A percentile compares a stretch with the other conserved stretches of the same genome.
Conservation (phyloP, 2,329 filamentous ascomycete species). For the Ramularia endophylla region DNA sequence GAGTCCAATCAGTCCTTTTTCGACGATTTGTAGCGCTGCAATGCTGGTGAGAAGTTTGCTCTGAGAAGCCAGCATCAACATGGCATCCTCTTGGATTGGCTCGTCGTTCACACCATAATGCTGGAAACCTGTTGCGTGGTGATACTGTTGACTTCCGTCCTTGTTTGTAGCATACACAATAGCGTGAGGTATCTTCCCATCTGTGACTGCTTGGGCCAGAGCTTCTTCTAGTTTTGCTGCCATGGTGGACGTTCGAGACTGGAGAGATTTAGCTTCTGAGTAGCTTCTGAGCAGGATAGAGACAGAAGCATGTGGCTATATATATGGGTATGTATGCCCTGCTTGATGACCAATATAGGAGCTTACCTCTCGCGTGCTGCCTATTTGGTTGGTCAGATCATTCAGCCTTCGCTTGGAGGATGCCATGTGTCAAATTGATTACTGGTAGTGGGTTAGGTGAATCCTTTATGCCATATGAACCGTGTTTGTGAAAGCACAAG, state of each 20-base stretch:
- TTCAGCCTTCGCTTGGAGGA: too few species aligned
- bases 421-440: too few species aligned
- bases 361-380: too few species aligned
- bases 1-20: constrained; percentile 45
- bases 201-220: constrained; percentile 25
- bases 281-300: too few species aligned
- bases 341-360: too few species aligned
- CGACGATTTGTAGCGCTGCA: constrained; percentile 50
- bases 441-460: too few species aligned
- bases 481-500: too few species aligned
- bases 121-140: constrained; percentile 25
- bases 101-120: constrained; percentile 15
- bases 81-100: constrained; percentile 25
- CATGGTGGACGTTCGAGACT: constrained; percentile 11
- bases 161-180: constrained; percentile 25
- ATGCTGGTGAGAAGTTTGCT: constrained; percentile 48
- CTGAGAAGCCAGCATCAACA: constrained; percentile 30
- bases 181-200: constrained; percentile 28
- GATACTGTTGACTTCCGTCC: constrained; percentile 27
- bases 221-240: constrained; percentile 18
- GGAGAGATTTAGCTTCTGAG: too few species aligned
- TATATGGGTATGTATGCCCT: too few species aligned
- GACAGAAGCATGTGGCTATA: too few species aligned
- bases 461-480: too few species aligned
- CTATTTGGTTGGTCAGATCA: too few species aligned